phyloP scores from a whole-genome alignment of 257 asterid species.

The Echites panduratus region DNA sequence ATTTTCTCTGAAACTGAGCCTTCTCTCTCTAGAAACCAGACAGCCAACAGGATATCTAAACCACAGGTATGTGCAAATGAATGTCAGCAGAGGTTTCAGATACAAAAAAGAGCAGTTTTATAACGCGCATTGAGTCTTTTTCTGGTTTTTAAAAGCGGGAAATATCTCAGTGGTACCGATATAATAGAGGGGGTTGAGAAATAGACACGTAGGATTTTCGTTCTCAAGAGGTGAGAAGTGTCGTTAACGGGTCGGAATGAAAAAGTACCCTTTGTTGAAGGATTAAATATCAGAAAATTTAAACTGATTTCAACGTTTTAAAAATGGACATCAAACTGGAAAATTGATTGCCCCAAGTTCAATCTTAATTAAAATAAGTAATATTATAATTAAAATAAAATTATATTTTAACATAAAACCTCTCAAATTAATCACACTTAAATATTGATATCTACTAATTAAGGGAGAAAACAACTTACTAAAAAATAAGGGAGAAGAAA shows the following conservation, averaged over 20 bases:
- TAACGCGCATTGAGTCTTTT: neutral
- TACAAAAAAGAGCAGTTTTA: neutral
- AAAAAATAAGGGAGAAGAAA: too few species aligned
- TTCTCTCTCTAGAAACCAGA: conserved; percentile 25
- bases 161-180: conserved; percentile 12
- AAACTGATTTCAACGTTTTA: too few species aligned
- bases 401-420: too few species aligned
- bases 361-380: too few species aligned
- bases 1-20: neutral
- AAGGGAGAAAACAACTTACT: too few species aligned
- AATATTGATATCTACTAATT: too few species aligned
- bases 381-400: too few species aligned
- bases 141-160: conserved; percentile 34
- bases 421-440: too few species aligned
- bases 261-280: neutral
- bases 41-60: conserved; percentile 29
- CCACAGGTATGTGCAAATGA: neutral
- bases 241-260: neutral
- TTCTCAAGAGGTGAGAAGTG: neutral
- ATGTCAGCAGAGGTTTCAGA: neutral
- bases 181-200: conserved; percentile 25
- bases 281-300: neutral
- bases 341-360: too few species aligned
- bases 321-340: too few species aligned
- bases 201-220: conserved; percentile 32